A percentile compares a stretch with the other conserved stretches of the same genome.
phyloP scores from a whole-genome alignment of 352 stramenopile genomes.

The Phytophthora litchii region DNA sequence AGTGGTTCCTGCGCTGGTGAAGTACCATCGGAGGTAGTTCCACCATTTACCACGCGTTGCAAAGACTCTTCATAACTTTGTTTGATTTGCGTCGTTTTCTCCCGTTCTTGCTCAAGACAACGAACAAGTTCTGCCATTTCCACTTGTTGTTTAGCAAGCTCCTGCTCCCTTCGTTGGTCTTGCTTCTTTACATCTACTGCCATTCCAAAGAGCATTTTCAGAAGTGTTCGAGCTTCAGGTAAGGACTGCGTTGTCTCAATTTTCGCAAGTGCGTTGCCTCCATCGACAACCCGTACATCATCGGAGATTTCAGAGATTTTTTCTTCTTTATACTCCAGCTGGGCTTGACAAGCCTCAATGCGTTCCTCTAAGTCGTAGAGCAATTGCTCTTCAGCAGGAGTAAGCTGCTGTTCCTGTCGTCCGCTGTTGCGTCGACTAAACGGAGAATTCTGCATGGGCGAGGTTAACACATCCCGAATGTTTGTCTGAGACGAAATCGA shows the following conservation, averaged over 20 bases:
- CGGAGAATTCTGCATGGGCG: conserved; percentile 59
- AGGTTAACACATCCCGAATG: conserved; percentile 85
- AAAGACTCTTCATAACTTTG: conserved; percentile 85
- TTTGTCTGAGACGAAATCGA: conserved; percentile 64
- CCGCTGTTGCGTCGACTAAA: conserved; percentile 53
- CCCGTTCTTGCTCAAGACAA: conserved; percentile 72
- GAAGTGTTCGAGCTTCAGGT: conserved; percentile 74
- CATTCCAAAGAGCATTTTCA: conserved; percentile 89
- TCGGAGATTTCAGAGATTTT: conserved; percentile 84
- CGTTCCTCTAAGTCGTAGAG: conserved; percentile 86
- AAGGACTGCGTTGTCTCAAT: conserved; percentile 87
- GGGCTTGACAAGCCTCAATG: conserved; percentile 85
- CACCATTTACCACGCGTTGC: conserved; percentile 67
- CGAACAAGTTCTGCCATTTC: conserved; percentile 67
- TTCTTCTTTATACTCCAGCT: conserved; percentile 91
- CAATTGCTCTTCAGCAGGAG: conserved; percentile 81
- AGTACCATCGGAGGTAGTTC: conserved; percentile 17
- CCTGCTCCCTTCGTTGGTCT: conserved; percentile 81
- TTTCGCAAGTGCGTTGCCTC: conserved; percentile 61
- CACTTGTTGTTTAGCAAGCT: conserved; percentile 77
- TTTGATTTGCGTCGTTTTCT: conserved; percentile 80
- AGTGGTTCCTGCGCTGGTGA: conserved; percentile 38
- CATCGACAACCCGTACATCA: conserved; percentile 51
- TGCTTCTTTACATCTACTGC: conserved; percentile 89
- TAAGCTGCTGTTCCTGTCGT: conserved; percentile 56